A percentile compares a stretch with the other conserved stretches of the same genome.
Evolutionary conservation across 768 basidiomycete genomes (phyloP).

Genomic region (Lactarius sp.): DNA sequence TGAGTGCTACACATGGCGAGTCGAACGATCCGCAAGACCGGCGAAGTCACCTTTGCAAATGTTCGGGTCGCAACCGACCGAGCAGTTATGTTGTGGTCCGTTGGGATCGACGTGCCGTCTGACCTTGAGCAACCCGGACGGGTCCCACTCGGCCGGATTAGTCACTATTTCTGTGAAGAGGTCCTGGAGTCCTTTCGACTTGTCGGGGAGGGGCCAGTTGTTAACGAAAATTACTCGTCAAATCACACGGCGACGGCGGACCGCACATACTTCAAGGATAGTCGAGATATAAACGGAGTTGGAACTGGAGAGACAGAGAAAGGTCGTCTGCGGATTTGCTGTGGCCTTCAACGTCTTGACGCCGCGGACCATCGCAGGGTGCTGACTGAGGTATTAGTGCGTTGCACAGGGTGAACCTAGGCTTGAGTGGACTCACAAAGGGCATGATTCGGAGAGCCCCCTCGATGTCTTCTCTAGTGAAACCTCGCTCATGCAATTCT

Average conservation of each 20-base stretch:
- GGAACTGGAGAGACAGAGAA: conserved; percentile 91
- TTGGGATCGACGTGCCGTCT: conserved; percentile 68
- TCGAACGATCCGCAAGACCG: background rate
- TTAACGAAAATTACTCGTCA: background rate
- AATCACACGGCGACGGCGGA: background rate
- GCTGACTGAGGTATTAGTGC: conserved; percentile 45
- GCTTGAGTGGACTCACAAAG: conserved; percentile 52
- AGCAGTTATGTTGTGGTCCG: conserved; percentile 78
- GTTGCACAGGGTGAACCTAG: background rate
- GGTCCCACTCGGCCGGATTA: conserved; percentile 85
- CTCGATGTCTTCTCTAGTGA: conserved; percentile 71
- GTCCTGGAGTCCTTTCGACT: conserved; percentile 64
- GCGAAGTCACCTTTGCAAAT: conserved; percentile 78
- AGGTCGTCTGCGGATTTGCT: conserved; percentile 59
- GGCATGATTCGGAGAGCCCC: conserved; percentile 76
- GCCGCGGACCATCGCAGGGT: conserved; percentile 94
- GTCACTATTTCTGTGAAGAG: conserved; percentile 85
- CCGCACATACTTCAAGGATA: conserved; percentile 62
- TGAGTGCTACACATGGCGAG: background rate
- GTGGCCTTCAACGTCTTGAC: conserved; percentile 69
- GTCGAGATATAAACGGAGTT: conserved; percentile 89
- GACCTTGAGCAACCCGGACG: conserved; percentile 65
- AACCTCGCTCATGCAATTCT: conserved; percentile 65
- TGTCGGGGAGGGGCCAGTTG: conserved; percentile 29
- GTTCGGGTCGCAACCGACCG: conserved; percentile 86